Conservation (phyloP, 805 yeast genomes). For the Nakazawaea populi region DNA sequence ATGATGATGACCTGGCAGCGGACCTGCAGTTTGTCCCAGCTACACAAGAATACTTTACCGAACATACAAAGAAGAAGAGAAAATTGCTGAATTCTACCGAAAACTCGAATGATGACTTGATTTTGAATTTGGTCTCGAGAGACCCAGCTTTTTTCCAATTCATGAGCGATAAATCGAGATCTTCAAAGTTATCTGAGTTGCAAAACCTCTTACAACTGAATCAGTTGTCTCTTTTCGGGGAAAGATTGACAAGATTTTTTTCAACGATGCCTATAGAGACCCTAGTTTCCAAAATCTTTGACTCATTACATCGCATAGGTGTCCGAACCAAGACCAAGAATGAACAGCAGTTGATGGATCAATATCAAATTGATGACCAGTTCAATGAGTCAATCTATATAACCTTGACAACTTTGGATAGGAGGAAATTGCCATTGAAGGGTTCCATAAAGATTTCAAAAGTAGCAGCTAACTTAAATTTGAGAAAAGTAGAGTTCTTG, state of each 20-base stretch:
- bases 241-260: conserved; percentile 47
- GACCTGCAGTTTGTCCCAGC: conserved; percentile 23
- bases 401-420: conserved; percentile 30
- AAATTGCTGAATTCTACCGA: conserved; percentile 18
- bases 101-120: conserved; percentile 25
- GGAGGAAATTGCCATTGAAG: conserved; percentile 34
- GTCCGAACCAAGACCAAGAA: conserved; percentile 18
- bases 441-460: conserved; percentile 41
- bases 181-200: conserved; percentile 15
- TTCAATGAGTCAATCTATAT: conserved; percentile 19
- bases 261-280: conserved; percentile 37
- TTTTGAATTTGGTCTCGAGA: conserved; percentile 32
- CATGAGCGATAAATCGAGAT: conserved; percentile 17
- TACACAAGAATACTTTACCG: conserved; percentile 37
- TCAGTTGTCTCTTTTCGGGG: conserved; percentile 27
- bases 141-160: conserved; percentile 51
- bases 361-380: conserved; percentile 16
- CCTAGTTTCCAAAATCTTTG: conserved; percentile 33
- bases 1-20: conserved; percentile 27
- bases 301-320: conserved; percentile 38
- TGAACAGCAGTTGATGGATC: conserved; percentile 9
- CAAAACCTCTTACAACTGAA: conserved; percentile 14
- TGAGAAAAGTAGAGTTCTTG: conserved; percentile 47
- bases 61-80: conserved; percentile 27
- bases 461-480: conserved; percentile 29